Conservation (phyloP, 2,329 filamentous ascomycete species). For the Colletotrichum destructivum region DNA sequence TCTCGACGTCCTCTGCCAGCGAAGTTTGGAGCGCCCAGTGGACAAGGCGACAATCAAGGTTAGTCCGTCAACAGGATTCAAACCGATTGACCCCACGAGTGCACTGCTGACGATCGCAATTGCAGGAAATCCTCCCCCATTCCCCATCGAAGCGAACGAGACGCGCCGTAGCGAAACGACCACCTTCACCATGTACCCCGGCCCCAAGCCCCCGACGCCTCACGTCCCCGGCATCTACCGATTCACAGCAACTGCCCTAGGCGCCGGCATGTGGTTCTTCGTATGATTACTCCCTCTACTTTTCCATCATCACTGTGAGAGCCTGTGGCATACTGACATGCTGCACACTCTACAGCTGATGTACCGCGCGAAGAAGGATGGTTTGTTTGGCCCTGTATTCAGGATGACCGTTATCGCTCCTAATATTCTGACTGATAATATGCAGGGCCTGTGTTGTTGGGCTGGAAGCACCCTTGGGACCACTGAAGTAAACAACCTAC, state of each 20-base stretch:
- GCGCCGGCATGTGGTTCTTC: conserved; percentile 99
- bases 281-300: conserved; percentile 70
- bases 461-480: conserved; percentile 97
- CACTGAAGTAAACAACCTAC: conserved; percentile 70
- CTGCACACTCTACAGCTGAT: conserved; percentile 75
- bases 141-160: conserved; percentile 12
- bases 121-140: conserved; percentile 6
- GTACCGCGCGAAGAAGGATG: conserved; percentile 97
- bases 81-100: not conserved
- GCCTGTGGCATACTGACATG: conserved; percentile 35
- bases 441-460: conserved; percentile 81
- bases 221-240: conserved; percentile 79
- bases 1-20: not conserved
- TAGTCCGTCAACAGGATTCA: not conserved
- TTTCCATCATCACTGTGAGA: not conserved
- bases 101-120: conserved; percentile 8
- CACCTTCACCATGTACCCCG: conserved; percentile 33
- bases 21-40: conserved; percentile 10
- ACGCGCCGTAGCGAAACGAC: conserved; percentile 6
- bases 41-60: conserved; percentile 20
- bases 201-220: conserved; percentile 59
- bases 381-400: conserved; percentile 58
- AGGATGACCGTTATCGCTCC: not conserved
- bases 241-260: conserved; percentile 87
- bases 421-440: conserved; percentile 1